A percentile compares a stretch with the other conserved stretches of the same genome.
phyloP scores from a whole-genome alignment of 768 basidiomycete species.

The Termitomyces sp. region DNA sequence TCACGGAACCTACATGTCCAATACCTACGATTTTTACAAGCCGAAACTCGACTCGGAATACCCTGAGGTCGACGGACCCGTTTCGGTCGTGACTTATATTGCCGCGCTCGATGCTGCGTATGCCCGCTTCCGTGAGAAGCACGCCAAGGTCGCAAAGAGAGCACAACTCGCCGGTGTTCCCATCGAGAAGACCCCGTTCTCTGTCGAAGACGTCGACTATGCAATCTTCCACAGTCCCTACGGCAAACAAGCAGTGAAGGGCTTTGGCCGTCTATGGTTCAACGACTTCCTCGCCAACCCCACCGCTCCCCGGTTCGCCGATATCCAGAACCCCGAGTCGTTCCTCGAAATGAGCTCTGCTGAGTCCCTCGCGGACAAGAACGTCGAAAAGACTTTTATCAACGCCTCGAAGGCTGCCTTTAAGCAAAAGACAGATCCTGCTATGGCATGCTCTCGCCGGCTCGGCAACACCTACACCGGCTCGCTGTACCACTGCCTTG shows the following conservation, averaged over 20 bases:
- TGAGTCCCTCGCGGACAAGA: slow-evolving; percentile 88
- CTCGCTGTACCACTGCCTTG: slow-evolving; percentile 90
- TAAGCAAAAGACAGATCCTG: slow-evolving; percentile 68
- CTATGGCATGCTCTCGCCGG: slow-evolving; percentile 82
- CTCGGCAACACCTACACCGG: slow-evolving; percentile 99
- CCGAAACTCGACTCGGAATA: slow-evolving; percentile 93
- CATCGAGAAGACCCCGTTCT: slow-evolving; percentile 50
- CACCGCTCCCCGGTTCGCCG: slow-evolving; percentile 58
- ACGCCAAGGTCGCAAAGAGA: slow-evolving; percentile 57
- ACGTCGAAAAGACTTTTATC: slow-evolving; percentile 92
- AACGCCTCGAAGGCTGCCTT: slow-evolving; percentile 71
- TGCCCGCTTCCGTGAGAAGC: slow-evolving; percentile 77
- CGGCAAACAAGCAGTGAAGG: slow-evolving; percentile 98
- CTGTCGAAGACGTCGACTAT: slow-evolving; percentile 84
- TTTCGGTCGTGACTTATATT: slow-evolving; percentile 93
- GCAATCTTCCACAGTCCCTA: slow-evolving; percentile 96
- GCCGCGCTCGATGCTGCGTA: slow-evolving; percentile 91
- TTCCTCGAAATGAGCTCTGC: slow-evolving; percentile 62
- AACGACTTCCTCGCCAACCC: slow-evolving; percentile 90
- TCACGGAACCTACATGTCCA: slow-evolving; percentile 95
- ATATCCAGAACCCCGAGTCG: slow-evolving; percentile 65
- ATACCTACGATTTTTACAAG: slow-evolving; percentile 99
- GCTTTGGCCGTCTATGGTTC: slow-evolving; percentile 85
- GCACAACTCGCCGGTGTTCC: slow-evolving; percentile 30
- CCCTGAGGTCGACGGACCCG: slow-evolving; percentile 95